A percentile compares a stretch with the other conserved stretches of the same genome.
These are phyloP conservation scores for Alternaria sp. DNA, from an alignment of 2,329 filamentous ascomycete genomes.

Conservation along the genomic window DNA sequence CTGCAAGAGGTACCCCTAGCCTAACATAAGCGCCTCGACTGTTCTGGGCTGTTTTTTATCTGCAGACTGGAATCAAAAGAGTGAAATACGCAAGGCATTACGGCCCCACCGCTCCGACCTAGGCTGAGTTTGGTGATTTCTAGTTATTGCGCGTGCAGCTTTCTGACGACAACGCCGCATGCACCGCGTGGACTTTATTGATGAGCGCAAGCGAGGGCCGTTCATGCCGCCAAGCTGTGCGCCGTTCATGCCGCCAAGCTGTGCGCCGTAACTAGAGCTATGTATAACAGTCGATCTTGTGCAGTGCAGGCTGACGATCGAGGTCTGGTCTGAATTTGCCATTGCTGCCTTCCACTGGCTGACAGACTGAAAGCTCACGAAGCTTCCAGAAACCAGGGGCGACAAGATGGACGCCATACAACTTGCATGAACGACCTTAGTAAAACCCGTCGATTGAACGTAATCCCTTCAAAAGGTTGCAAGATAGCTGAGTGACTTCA, in stretches of 20 bases:
- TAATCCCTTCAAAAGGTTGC: background rate
- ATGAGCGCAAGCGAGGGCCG: slow-evolving; percentile 14
- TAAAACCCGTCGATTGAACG: background rate
- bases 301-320: slow-evolving; percentile 12
- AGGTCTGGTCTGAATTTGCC: background rate
- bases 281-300: slow-evolving; percentile 1
- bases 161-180: slow-evolving; percentile 10
- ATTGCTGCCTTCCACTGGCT: background rate
- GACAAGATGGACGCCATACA: background rate
- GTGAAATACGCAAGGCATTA: slow-evolving; percentile 13
- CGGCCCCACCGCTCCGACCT: slow-evolving; percentile 34
- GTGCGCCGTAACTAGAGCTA: slow-evolving; percentile 8
- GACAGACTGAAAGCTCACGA: background rate
- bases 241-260: slow-evolving; percentile 11
- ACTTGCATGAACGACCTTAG: background rate
- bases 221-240: slow-evolving; percentile 11
- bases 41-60: background rate
- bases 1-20: background rate
- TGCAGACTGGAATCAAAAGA: slow-evolving; percentile 7
- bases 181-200: slow-evolving; percentile 18
- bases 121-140: slow-evolving; percentile 23
- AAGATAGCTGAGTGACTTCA: background rate
- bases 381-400: background rate
- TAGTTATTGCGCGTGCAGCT: slow-evolving; percentile 36
- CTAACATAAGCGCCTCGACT: background rate